These are phyloP conservation scores for Ambrosia hybrid DNA, from an alignment of 140 eudicot genomes.

Conservation along the genomic window DNA sequence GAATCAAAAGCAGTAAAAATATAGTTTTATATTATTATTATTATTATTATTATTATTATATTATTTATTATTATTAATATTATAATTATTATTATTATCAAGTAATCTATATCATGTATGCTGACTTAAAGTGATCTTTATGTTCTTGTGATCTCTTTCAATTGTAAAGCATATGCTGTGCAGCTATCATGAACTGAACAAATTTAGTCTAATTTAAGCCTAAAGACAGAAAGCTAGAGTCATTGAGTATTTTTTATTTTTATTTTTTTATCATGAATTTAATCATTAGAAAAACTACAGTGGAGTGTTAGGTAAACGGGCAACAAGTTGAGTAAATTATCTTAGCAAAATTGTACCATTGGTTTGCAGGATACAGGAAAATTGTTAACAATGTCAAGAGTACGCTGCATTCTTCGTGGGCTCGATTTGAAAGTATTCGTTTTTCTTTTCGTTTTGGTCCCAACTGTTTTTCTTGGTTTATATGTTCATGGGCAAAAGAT, in stretches of 20 bases:
- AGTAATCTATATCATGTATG: background rate
- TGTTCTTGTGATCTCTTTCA: background rate
- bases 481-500: slow-evolving; percentile 73
- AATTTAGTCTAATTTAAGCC: background rate
- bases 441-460: slow-evolving; percentile 52
- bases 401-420: slow-evolving; percentile 64
- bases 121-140: background rate
- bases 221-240: background rate
- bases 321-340: background rate
- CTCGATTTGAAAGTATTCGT: slow-evolving; percentile 51
- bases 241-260: background rate
- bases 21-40: too few relatives aligned
- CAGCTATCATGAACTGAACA: background rate
- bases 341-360: background rate
- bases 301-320: too few relatives aligned
- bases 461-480: slow-evolving; percentile 40
- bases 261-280: too few relatives aligned
- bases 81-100: background rate
- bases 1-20: background rate
- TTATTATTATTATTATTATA: too few relatives aligned
- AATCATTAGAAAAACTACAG: too few relatives aligned
- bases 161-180: background rate
- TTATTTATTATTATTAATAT: too few relatives aligned
- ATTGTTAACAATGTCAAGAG: slow-evolving; percentile 12
- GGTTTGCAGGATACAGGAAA: slow-evolving; percentile 13